Evolutionary conservation across 2,329 filamentous ascomycete genomes (phyloP).

Genomic region (Colletotrichum ledebouriae): DNA sequence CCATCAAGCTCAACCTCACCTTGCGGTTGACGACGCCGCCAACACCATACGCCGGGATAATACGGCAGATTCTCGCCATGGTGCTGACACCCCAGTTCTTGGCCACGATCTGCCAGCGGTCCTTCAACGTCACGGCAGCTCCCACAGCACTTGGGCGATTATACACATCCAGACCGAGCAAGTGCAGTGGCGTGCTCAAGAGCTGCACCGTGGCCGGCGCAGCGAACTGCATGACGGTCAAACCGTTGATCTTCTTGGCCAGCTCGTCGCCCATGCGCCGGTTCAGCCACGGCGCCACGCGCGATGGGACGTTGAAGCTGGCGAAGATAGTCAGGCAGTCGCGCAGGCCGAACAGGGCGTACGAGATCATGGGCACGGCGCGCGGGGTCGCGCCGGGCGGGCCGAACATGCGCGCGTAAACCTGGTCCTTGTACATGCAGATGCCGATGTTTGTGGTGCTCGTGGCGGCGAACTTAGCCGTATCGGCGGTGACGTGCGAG

Average conservation of each 20-base stretch:
- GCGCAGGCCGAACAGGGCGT: constrained; percentile 82
- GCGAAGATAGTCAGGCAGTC: constrained; percentile 93
- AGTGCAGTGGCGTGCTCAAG: constrained; percentile 84
- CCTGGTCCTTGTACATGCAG: constrained; percentile 90
- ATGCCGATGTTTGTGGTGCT: constrained; percentile 86
- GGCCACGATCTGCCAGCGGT: constrained; percentile 77
- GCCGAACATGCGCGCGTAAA: constrained; percentile 87
- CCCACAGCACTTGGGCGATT: constrained; percentile 69
- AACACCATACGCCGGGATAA: constrained; percentile 89
- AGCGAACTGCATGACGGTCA: constrained; percentile 80
- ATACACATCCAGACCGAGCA: constrained; percentile 88
- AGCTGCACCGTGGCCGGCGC: constrained; percentile 86
- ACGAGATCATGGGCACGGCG: constrained; percentile 77
- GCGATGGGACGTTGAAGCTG: constrained; percentile 87
- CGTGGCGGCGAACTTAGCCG: constrained; percentile 84
- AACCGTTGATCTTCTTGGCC: constrained; percentile 63
- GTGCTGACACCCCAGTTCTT: constrained; percentile 83
- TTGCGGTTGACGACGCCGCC: constrained; percentile 88
- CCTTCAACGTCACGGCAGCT: constrained; percentile 57
- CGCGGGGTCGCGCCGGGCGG: constrained; percentile 64
- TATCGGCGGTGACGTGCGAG: constrained; percentile 76
- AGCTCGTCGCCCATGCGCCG: constrained; percentile 66
- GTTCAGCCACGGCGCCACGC: constrained; percentile 79
- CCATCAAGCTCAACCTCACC: constrained; percentile 77
- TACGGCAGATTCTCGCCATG: constrained; percentile 82